A percentile compares a stretch with the other conserved stretches of the same genome.
These are phyloP conservation scores for Hypoxylon sp. DNA, from an alignment of 2,329 filamentous ascomycete species.

Conservation along the genomic window DNA sequence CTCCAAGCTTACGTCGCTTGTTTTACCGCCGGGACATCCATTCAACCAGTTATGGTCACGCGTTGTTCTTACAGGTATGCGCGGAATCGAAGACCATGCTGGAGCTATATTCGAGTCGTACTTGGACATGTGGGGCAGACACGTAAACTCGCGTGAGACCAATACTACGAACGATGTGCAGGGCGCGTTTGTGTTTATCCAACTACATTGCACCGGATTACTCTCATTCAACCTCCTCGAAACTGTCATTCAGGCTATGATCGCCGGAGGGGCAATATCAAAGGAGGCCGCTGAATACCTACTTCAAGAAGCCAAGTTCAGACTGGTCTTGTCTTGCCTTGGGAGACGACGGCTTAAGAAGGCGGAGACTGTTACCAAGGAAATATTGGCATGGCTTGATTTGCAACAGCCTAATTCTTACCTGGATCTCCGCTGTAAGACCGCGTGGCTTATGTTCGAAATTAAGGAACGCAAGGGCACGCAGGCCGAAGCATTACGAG, in stretches of 20 bases:
- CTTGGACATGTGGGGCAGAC: slow-evolving; percentile 45
- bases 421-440: slow-evolving; percentile 47
- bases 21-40: slow-evolving; percentile 47
- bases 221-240: slow-evolving; percentile 45
- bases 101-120: slow-evolving; percentile 48
- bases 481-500: slow-evolving; percentile 41
- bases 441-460: slow-evolving; percentile 48
- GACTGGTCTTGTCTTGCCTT: slow-evolving; percentile 44
- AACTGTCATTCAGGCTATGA: slow-evolving; percentile 43
- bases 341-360: slow-evolving; percentile 42
- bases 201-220: slow-evolving; percentile 48
- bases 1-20: slow-evolving; percentile 45
- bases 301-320: slow-evolving; percentile 48
- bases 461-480: slow-evolving; percentile 44
- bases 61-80: slow-evolving; percentile 46
- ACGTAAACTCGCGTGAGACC: slow-evolving; percentile 40
- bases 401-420: slow-evolving; percentile 29
- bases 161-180: slow-evolving; percentile 45
- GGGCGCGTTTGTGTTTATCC: slow-evolving; percentile 50
- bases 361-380: slow-evolving; percentile 37
- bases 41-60: slow-evolving; percentile 50
- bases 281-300: slow-evolving; percentile 43
- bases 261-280: slow-evolving; percentile 35
- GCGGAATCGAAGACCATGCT: slow-evolving; percentile 46
- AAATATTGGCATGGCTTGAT: slow-evolving; percentile 47